Evolutionary conservation across 2,329 filamentous ascomycete species (phyloP), one percentile per base, ranked within the genome.

Genomic region (Fusarium bulbicola): DNA sequence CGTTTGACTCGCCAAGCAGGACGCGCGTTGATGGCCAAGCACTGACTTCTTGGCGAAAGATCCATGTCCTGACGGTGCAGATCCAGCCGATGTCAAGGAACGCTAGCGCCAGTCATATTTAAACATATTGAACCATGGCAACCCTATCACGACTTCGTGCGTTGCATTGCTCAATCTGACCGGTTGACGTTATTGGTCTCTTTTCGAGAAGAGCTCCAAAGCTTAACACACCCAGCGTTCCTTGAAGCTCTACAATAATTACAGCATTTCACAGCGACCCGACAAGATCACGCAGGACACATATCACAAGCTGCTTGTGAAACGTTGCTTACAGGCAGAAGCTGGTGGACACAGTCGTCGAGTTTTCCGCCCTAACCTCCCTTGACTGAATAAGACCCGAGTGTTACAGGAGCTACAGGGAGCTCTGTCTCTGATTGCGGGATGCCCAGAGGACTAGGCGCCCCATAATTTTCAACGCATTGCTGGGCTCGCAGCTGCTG

Each of bases 11-110:
- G 76, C 76, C 76, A 78, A 78, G 76, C 77, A 68, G 76, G 72
- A 75, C 76, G 75, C 76, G 76, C 74, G 74, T 78, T 77, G 76
- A 78, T 54, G 74, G 76, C 74, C 74, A 73, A 76, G 74, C 74
- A 72, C 70, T 76, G 75, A 77, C 54, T 72, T 70, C 76, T 78
- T 78, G 76, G 75, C 76, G 63, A 62, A 62, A 65, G 75, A 78
- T 74, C 74, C 75, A 76, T 78, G 76, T 72, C 70, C 69, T 69
- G 75, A 61, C 74, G 67, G 71, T 77, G 74, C 76, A 78, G 75
- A 78, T 78, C 76, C 70, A 78, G 65, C 73, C 76, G 75, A 72
- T 72, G 68, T 70, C 68, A 63, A 72, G 70, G 53, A 61, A 70
- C 70, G 68, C 70, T 78, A 78, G 76, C 64, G 74, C 68, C 72